phyloP scores from a whole-genome alignment of 164 flowering plant genomes.

The Hamamelis virginiana region DNA sequence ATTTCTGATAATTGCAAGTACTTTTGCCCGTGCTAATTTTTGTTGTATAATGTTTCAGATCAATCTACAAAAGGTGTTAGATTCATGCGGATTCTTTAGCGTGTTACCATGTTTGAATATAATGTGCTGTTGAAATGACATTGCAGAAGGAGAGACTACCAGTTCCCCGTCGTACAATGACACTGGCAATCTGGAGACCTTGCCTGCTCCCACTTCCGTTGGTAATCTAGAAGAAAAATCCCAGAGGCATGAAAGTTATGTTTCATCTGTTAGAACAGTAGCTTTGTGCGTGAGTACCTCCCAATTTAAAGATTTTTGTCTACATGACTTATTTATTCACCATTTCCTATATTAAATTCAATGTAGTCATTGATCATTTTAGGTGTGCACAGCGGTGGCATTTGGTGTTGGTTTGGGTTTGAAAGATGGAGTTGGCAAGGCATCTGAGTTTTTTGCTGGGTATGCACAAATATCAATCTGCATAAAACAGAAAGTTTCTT shows the following conservation, averaged over 20 bases:
- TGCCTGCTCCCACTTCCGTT: slow-evolving; percentile 21
- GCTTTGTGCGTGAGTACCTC: slow-evolving; percentile 65
- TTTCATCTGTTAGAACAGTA: slow-evolving; percentile 58
- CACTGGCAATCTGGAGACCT: slow-evolving; percentile 11
- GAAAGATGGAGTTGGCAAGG: slow-evolving; percentile 80
- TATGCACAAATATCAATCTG: slow-evolving; percentile 25
- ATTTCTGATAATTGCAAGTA: background rate
- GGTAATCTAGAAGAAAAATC: slow-evolving; percentile 20
- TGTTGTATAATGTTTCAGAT: background rate
- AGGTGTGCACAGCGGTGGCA: slow-evolving; percentile 78
- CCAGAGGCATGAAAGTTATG: slow-evolving; percentile 27
- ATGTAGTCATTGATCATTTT: slow-evolving; percentile 16
- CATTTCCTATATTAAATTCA: slow-evolving; percentile 8
- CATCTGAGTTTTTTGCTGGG: slow-evolving; percentile 98
- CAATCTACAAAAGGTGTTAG: background rate
- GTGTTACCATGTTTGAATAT: slow-evolving; percentile 31
- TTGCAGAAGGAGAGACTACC: slow-evolving; percentile 40
- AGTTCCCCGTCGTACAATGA: slow-evolving; percentile 28
- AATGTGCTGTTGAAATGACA: slow-evolving; percentile 34
- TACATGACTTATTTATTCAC: slow-evolving; percentile 7
- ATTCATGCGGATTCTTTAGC: slow-evolving; percentile 14
- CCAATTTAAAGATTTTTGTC: background rate
- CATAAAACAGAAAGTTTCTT: too few relatives aligned
- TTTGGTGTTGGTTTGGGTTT: slow-evolving; percentile 89
- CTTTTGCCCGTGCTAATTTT: background rate